Conservation (phyloP, 352 stramenopile species). For the Globisporangium carolinianum region DNA sequence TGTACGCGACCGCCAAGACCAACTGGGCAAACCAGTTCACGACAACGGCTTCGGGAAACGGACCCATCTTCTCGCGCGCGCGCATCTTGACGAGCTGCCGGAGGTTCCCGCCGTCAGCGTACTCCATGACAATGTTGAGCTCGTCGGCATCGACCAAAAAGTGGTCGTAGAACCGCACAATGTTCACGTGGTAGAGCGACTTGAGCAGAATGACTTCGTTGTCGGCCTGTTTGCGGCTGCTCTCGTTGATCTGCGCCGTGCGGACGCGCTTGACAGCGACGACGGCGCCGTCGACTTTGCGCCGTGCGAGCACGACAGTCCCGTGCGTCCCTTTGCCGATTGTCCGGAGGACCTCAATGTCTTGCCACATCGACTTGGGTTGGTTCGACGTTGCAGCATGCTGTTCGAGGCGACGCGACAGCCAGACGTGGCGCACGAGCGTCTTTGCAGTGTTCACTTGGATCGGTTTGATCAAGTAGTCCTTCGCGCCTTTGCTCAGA, state of each 20-base stretch:
- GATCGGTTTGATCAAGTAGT: constrained; percentile 89
- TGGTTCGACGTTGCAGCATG: constrained; percentile 39
- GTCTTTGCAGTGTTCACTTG: constrained; percentile 88
- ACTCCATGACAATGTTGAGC: constrained; percentile 89
- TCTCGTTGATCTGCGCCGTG: constrained; percentile 75
- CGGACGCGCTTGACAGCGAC: constrained; percentile 83
- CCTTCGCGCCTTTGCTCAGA: constrained; percentile 84
- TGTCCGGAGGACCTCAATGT: constrained; percentile 81
- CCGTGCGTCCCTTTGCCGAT: constrained; percentile 85
- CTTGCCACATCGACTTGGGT: constrained; percentile 72
- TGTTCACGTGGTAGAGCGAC: constrained; percentile 86
- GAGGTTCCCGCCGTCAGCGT: constrained; percentile 77
- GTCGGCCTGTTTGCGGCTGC: constrained; percentile 78
- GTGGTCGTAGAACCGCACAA: constrained; percentile 87
- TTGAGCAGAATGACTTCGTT: constrained; percentile 88
- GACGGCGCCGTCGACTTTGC: constrained; percentile 70
- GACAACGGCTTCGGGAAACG: constrained; percentile 78
- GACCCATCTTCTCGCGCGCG: constrained; percentile 69
- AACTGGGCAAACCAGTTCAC: constrained; percentile 87
- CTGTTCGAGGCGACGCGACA: constrained; percentile 60
- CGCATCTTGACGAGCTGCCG: constrained; percentile 78
- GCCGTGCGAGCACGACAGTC: constrained; percentile 72
- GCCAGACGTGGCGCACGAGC: constrained; percentile 84
- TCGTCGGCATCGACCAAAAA: constrained; percentile 76
- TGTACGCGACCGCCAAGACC: constrained; percentile 79